phyloP scores from a whole-genome alignment of 139 green algal genomes.

The Coccomyxa sp. region DNA sequence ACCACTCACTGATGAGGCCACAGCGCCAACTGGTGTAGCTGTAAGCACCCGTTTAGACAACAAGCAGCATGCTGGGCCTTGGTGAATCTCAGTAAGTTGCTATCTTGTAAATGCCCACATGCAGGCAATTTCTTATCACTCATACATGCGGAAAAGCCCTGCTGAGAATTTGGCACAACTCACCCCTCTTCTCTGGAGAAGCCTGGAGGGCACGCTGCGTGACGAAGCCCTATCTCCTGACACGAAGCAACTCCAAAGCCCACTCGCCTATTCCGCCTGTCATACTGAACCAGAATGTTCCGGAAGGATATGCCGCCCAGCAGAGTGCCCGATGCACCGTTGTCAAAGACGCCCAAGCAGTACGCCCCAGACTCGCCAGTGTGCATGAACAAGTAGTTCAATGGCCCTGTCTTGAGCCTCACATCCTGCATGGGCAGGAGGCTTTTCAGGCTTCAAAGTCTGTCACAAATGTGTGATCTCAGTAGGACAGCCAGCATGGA shows the following conservation, averaged over 20 bases:
- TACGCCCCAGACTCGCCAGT: slow-evolving; percentile 55
- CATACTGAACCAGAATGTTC: slow-evolving; percentile 72
- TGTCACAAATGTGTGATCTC: no score
- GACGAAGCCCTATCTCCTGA: slow-evolving; percentile 27
- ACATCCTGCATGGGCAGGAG: neutral
- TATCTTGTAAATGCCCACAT: no score
- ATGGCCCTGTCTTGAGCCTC: slow-evolving; percentile 24
- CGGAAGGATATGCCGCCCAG: slow-evolving; percentile 83
- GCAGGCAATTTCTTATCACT: no score
- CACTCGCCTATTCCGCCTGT: slow-evolving; percentile 39
- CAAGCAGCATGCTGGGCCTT: no score
- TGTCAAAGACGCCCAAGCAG: slow-evolving; percentile 93
- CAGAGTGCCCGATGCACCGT: slow-evolving; percentile 67
- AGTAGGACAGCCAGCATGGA: no score
- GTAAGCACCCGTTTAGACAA: no score
- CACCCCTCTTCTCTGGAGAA: neutral
- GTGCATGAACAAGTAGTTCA: slow-evolving; percentile 90
- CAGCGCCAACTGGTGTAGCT: no score
- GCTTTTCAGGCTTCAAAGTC: neutral
- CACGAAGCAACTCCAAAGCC: slow-evolving; percentile 51
- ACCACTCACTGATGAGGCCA: no score
- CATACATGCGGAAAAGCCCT: no score
- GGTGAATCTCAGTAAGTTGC: no score
- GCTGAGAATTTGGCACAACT: no score
- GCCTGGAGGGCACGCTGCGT: neutral